Base-by-base conservation (phyloP, 306 rosid species). In the Dryas drummondii region DNA sequence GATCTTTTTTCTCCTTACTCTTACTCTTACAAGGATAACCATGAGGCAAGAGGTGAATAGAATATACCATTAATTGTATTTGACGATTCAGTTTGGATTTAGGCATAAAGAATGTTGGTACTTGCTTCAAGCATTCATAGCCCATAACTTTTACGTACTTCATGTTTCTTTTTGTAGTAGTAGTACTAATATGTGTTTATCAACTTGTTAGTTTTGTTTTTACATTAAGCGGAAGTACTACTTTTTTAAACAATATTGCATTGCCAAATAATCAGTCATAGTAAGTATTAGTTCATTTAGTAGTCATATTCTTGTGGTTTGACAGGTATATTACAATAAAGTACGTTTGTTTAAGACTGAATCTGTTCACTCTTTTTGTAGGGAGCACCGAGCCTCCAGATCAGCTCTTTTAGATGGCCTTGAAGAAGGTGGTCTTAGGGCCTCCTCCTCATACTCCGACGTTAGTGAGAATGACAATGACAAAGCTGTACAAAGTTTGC, bases 351-450 rank as follows among this genome's bases (percentile, higher is more conserved):
- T 11, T 48, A 22, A 48, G 11, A 42, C 70, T 11, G 13, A 17
- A 22, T 5, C 22, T 55, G 41, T 14, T 42, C 72, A 46, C 65
- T 82, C 66, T 77, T 53, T 71, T 62, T 76, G 60, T 86, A 94
- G 97, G 86, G 97, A 94, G 59, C 85, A 54, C 67, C 97, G 93
- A 73, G 77, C 88, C 17, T 86, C 96, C n/a, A 92, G 74, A 73
- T 55, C 93, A 42, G 83, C 97, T 76, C 92, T 88, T 59, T 61
- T 92, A 63, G 97, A 91, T 86, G 86, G 89, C 78, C 85, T 94
- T 19, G 99, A 92, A 87, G 97, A 94, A 81, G 99, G 99, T 75
- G 89, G 99, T 78, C 79, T 94, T 72, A 77, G 85, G 81, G 76
- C 91, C 44, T 82, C 96, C 71, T 87, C 98, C 72, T 91, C 96